Base-by-base conservation (phyloP, 129 eudicot genomes). In the Lactuca saligna region DNA sequence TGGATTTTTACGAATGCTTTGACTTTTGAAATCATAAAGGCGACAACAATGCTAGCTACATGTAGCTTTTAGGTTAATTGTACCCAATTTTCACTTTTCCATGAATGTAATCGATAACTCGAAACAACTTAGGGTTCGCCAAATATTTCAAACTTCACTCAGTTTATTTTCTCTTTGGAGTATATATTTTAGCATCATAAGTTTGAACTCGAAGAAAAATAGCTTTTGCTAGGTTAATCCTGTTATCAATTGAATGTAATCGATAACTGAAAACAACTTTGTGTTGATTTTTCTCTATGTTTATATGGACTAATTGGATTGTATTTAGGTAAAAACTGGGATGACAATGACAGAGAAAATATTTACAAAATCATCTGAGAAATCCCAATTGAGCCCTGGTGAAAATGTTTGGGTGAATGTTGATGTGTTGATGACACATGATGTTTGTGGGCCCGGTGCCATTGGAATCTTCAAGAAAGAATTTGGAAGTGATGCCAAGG, bases 311-410 rank as follows among this genome's bases (percentile, higher is more conserved):
- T 78, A 44, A 35, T 46, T 48, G 58, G 42, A 50, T 37, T 63
- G 20, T 75, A 20, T 70, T 53, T 48, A 91, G 97, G 96, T 91
- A 8, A 91, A 91, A 83, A 86, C 80, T 7, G 94, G 85, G 17
- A 88, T 91, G 98, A 91, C 98, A 32, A 81, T 91, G 95, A 91
- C 98, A 29, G 96, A 88, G 79, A 91, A 91, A 71, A 88, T 88
- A 59, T 75, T 91, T 57, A 83, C 97, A 6, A 79, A 85, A 62
- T 88, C 93, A 66, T 88, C 97, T 9, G 86, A 88, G 83, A 91
- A 80, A 75, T 25, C 88, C 34, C 86, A 83, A 20, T 78, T 88
- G 62, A 71, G 46, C 70, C 97, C 97, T 15, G 96, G 97, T 65
- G 96, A 91, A 51, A 91, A 91, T 80, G 96, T 88, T 17, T 88